phyloP scores from a whole-genome alignment of 208 protist genomes.

The Jaenimonas drosophilae region DNA sequence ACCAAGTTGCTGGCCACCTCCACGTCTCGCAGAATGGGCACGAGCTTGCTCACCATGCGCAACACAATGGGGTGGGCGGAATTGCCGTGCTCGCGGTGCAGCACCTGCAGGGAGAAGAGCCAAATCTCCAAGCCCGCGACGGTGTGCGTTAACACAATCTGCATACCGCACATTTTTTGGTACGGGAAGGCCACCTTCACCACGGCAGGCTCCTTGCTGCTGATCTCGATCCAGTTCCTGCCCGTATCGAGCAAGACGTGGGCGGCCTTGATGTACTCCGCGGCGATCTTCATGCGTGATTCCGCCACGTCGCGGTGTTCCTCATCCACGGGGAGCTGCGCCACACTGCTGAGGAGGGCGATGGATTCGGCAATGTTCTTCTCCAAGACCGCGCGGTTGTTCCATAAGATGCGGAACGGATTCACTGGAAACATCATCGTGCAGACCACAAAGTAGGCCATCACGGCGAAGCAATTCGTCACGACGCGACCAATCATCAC shows the following conservation, averaged over 20 bases:
- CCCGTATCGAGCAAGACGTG: slow-evolving; percentile 10
- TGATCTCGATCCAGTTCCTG: slow-evolving; percentile 11
- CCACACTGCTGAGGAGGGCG: slow-evolving; percentile 18
- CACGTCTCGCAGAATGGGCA: slow-evolving; percentile 15
- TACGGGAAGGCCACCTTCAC: slow-evolving; percentile 29
- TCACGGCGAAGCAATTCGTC: slow-evolving; percentile 31
- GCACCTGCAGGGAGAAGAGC: slow-evolving; percentile 25
- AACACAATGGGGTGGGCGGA: slow-evolving; percentile 16
- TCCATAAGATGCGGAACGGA: slow-evolving; percentile 43
- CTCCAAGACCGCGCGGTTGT: slow-evolving; percentile 17
- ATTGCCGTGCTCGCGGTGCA: slow-evolving; percentile 20
- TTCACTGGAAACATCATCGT: slow-evolving; percentile 50
- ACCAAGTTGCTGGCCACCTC: slow-evolving; percentile 20
- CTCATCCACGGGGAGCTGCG: slow-evolving; percentile 4
- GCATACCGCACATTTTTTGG: slow-evolving; percentile 15
- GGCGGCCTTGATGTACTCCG: slow-evolving; percentile 4
- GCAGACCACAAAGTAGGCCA: slow-evolving; percentile 45
- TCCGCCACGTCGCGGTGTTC: slow-evolving; percentile 8
- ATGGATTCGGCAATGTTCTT: slow-evolving; percentile 30
- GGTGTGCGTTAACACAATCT: slow-evolving; percentile 23
- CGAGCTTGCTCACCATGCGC: slow-evolving; percentile 16
- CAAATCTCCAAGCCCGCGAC: slow-evolving; percentile 32
- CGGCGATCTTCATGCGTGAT: slow-evolving; percentile 11
- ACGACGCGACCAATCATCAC: slow-evolving; percentile 33
- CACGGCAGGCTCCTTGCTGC: slow-evolving; percentile 30